These are phyloP conservation scores for Gossypium schwendimanii DNA, from an alignment of 441 rosid species.

Conservation along the genomic window DNA sequence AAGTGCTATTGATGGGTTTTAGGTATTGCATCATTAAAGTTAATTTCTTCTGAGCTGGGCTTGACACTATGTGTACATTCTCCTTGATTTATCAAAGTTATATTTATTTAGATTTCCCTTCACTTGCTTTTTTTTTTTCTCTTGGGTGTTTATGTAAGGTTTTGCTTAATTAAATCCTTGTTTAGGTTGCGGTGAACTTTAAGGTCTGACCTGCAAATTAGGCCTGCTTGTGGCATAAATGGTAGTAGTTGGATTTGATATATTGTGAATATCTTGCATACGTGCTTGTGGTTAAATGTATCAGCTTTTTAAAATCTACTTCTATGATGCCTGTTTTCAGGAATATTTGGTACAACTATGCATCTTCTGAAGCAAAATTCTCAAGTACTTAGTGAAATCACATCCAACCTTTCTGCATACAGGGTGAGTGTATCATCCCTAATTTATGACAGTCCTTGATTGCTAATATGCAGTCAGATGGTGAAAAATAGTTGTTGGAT, in stretches of 20 bases:
- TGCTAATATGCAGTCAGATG: neutral
- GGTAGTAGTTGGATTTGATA: constrained; percentile 1
- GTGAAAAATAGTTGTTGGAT: neutral
- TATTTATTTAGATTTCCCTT: neutral
- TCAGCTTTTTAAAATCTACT: constrained; percentile 4
- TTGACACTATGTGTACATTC: neutral
- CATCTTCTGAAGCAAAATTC: constrained; percentile 72
- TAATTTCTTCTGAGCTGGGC: neutral
- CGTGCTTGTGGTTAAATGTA: neutral
- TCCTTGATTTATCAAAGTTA: neutral
- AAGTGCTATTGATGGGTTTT: neutral
- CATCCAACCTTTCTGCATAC: constrained; percentile 57
- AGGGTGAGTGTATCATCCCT: constrained; percentile 39
- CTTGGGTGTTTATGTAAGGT: neutral
- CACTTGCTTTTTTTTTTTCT: neutral
- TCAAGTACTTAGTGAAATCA: constrained; percentile 60
- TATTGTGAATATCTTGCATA: neutral
- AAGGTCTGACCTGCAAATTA: neutral
- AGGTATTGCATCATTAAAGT: neutral
- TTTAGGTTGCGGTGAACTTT: neutral
- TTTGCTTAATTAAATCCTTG: neutral
- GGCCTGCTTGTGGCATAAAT: neutral
- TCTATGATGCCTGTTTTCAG: constrained; percentile 36
- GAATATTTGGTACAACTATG: constrained; percentile 46
- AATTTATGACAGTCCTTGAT: neutral